These are phyloP conservation scores for Gossypium davidsonii DNA, from an alignment of 441 rosid species.

Conservation along the genomic window DNA sequence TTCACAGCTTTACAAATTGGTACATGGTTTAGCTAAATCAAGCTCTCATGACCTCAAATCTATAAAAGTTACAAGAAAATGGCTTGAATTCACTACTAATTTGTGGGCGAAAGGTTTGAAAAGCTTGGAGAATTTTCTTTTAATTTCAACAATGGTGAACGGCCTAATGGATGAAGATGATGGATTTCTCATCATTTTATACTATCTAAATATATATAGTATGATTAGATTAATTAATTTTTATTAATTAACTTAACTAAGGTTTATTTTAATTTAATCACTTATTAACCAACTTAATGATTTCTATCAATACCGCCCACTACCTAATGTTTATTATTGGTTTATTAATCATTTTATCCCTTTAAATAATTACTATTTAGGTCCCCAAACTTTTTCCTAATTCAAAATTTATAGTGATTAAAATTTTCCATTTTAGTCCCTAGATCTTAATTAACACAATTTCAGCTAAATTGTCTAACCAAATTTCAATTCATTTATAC, in stretches of 20 bases:
- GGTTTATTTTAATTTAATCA: not conserved
- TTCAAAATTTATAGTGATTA: not conserved
- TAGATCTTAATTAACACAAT: not conserved
- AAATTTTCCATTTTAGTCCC: not conserved
- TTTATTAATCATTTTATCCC: not conserved
- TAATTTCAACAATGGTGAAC: not conserved
- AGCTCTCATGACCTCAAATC: not conserved
- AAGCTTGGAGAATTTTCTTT: not conserved
- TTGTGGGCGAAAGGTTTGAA: not conserved
- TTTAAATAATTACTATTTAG: not conserved
- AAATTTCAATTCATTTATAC: not conserved
- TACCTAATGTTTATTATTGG: not conserved
- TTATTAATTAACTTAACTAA: not conserved
- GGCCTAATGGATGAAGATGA: not conserved
- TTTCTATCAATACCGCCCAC: not conserved
- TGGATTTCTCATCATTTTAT: not conserved
- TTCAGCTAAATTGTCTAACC: not conserved
- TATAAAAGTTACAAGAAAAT: not conserved
- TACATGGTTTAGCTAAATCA: not conserved
- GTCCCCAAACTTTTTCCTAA: not conserved
- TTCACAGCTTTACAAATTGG: not conserved
- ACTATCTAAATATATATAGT: not conserved
- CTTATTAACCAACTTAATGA: not conserved
- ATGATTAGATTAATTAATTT: no score
- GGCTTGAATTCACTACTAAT: not conserved